A percentile compares a stretch with the other conserved stretches of the same genome.
phyloP scores from a whole-genome alignment of 148 eudicot genomes.

The Chenopodium quinoa region DNA sequence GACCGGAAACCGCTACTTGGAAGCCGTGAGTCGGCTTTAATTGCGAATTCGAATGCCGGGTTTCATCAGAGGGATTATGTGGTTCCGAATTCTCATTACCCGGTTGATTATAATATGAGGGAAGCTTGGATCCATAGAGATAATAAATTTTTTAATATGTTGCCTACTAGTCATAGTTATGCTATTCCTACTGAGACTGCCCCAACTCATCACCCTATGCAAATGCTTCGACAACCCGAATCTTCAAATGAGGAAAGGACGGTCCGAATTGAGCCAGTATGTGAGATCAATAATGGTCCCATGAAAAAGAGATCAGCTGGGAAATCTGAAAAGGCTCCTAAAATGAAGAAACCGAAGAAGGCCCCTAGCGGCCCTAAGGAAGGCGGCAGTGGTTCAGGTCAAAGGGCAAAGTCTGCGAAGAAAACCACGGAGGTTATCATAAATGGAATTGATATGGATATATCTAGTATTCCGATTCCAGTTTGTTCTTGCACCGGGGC shows the following conservation, averaged over 20 bases:
- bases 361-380: slow-evolving; percentile 37
- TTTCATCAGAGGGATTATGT: slow-evolving; percentile 37
- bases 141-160: slow-evolving; percentile 30
- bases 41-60: slow-evolving; percentile 32
- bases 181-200: slow-evolving; percentile 30
- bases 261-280: slow-evolving; percentile 32
- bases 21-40: slow-evolving; percentile 28
- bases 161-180: slow-evolving; percentile 35
- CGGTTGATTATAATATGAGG: slow-evolving; percentile 34
- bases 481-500: slow-evolving; percentile 46
- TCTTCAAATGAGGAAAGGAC: slow-evolving; percentile 42
- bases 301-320: slow-evolving; percentile 40
- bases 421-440: slow-evolving; percentile 47
- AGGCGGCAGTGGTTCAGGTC: slow-evolving; percentile 36
- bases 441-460: slow-evolving; percentile 48
- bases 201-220: slow-evolving; percentile 34
- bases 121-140: slow-evolving; percentile 39
- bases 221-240: slow-evolving; percentile 42
- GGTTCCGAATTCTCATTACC: slow-evolving; percentile 30
- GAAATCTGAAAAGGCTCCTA: slow-evolving; percentile 39
- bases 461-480: slow-evolving; percentile 49
- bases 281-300: slow-evolving; percentile 28
- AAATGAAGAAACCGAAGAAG: slow-evolving; percentile 43
- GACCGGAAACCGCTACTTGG: slow-evolving; percentile 36
- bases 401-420: slow-evolving; percentile 43